A percentile compares a stretch with the other conserved stretches of the same genome.
phyloP scores from a whole-genome alignment of 495 filamentous ascomycete genomes.

The Tetracladium setigerum region DNA sequence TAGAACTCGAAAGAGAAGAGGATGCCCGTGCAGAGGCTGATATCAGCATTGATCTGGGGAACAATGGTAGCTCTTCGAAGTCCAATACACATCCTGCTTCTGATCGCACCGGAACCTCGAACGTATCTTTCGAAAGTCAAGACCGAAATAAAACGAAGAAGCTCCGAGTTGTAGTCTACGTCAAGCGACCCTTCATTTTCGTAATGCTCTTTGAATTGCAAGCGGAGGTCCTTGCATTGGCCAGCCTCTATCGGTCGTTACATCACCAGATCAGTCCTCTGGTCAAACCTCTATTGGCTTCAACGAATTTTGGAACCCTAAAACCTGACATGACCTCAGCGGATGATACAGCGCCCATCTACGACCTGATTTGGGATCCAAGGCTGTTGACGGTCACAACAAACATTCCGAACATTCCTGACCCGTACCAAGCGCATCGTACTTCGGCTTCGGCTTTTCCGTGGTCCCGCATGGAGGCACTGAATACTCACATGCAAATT shows the following conservation, averaged over 20 bases:
- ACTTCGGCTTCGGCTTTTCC: conserved; percentile 3
- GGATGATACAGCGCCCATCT: conserved; percentile 43
- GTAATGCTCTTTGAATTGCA: conserved; percentile 75
- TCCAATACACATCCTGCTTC: conserved; percentile 11
- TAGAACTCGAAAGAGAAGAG: conserved; percentile 36
- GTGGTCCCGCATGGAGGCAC: conserved; percentile 81
- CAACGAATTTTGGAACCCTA: conserved; percentile 47
- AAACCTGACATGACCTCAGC: conserved; percentile 31
- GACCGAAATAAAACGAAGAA: conserved; percentile 45
- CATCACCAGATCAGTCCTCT: conserved; percentile 77
- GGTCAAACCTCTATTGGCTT: conserved; percentile 58
- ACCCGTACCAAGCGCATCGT: conserved; percentile 31
- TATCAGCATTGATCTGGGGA: conserved; percentile 36
- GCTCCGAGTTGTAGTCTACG: conserved; percentile 64
- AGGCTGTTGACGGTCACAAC: conserved; percentile 66
- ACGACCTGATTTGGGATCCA: conserved; percentile 84
- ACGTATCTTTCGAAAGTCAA: conserved; percentile 32
- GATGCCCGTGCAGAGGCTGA: conserved; percentile 28
- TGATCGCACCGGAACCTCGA: conserved; percentile 16
- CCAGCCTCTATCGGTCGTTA: conserved; percentile 70
- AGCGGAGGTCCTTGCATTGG: conserved; percentile 57
- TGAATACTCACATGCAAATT: conserved; percentile 83
- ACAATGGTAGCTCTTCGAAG: conserved; percentile 19
- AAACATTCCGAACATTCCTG: conserved; percentile 86
- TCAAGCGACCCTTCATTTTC: conserved; percentile 82